phyloP scores from a whole-genome alignment of 148 eudicot genomes.

The Selenicereus undatus region DNA sequence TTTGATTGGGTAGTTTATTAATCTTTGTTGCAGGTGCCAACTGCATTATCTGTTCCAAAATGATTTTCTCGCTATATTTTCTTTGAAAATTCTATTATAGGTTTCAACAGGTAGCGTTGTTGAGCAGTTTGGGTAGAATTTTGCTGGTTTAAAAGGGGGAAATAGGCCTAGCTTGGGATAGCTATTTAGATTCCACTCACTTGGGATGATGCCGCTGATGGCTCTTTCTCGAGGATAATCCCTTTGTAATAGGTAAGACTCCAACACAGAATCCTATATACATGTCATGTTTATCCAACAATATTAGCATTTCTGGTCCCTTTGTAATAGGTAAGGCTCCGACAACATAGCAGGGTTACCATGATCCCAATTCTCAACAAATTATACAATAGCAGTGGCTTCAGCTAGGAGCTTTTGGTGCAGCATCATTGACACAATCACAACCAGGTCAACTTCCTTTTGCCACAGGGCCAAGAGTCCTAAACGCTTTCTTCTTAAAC shows the following conservation, averaged over 20 bases:
- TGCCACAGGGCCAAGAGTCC: slow-evolving; percentile 40
- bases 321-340: slow-evolving; percentile 67
- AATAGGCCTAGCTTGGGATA: slow-evolving; percentile 46
- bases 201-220: slow-evolving; percentile 54
- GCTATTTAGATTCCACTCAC: slow-evolving; percentile 55
- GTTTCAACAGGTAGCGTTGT: slow-evolving; percentile 20
- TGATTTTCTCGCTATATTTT: slow-evolving; percentile 3
- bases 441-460: slow-evolving; percentile 56
- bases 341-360: slow-evolving; percentile 50
- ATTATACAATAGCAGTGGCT: slow-evolving; percentile 40
- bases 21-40: slow-evolving; percentile 14
- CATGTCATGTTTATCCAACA: slow-evolving; percentile 87
- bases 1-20: slow-evolving; percentile 29
- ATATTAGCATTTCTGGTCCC: slow-evolving; percentile 80
- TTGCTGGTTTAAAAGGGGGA: slow-evolving; percentile 20
- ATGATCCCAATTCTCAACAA: slow-evolving; percentile 58
- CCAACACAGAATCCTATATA: slow-evolving; percentile 70
- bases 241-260: slow-evolving; percentile 77
- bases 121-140: slow-evolving; percentile 19
- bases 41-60: background rate
- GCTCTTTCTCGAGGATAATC: slow-evolving; percentile 80
- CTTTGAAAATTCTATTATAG: slow-evolving; percentile 27
- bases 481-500: slow-evolving; percentile 56
- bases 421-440: slow-evolving; percentile 45
- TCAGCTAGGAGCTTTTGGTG: slow-evolving; percentile 60